These are phyloP conservation scores for Nothophoma quercina DNA, from an alignment of 2,329 filamentous ascomycete species.

Conservation along the genomic window DNA sequence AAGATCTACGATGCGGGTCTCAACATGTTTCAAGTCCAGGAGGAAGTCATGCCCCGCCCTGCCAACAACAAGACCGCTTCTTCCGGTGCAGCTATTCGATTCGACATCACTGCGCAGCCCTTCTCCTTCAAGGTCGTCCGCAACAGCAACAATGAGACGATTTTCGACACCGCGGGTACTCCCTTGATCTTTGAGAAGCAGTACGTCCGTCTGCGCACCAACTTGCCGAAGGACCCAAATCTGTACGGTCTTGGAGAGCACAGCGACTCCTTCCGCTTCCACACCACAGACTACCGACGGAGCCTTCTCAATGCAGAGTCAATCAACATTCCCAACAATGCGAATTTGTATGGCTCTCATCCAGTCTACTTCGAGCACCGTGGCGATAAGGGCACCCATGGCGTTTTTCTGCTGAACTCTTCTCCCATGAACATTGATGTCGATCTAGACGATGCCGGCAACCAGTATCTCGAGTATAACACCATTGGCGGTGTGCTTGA, in stretches of 20 bases:
- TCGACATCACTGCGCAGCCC: slow-evolving; percentile 63
- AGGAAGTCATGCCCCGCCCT: slow-evolving; percentile 71
- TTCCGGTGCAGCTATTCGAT: slow-evolving; percentile 58
- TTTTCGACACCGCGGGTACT: slow-evolving; percentile 75
- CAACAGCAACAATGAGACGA: slow-evolving; percentile 62
- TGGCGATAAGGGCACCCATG: slow-evolving; percentile 52
- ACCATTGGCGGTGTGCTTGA: slow-evolving; percentile 79
- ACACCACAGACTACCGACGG: slow-evolving; percentile 72
- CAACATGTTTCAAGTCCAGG: slow-evolving; percentile 77
- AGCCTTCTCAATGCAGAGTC: slow-evolving; percentile 75
- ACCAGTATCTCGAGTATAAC: slow-evolving; percentile 81
- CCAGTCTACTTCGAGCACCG: slow-evolving; percentile 79
- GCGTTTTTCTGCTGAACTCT: slow-evolving; percentile 46
- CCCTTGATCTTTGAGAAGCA: slow-evolving; percentile 78
- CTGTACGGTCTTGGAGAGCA: slow-evolving; percentile 84
- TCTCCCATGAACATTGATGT: slow-evolving; percentile 75
- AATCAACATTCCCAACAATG: slow-evolving; percentile 64
- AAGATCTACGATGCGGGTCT: slow-evolving; percentile 75
- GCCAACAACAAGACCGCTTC: slow-evolving; percentile 44
- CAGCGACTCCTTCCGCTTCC: slow-evolving; percentile 72
- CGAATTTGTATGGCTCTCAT: slow-evolving; percentile 77
- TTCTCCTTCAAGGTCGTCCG: slow-evolving; percentile 73
- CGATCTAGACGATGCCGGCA: slow-evolving; percentile 64
- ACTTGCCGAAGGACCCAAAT: slow-evolving; percentile 71
- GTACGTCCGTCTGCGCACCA: slow-evolving; percentile 76